Percentiles rank a stretch among this genome's conserved stretches.
These are phyloP conservation scores for Zoysia pacifica DNA, from an alignment of 176 grass and related monocot genomes.

Conservation along the genomic window DNA sequence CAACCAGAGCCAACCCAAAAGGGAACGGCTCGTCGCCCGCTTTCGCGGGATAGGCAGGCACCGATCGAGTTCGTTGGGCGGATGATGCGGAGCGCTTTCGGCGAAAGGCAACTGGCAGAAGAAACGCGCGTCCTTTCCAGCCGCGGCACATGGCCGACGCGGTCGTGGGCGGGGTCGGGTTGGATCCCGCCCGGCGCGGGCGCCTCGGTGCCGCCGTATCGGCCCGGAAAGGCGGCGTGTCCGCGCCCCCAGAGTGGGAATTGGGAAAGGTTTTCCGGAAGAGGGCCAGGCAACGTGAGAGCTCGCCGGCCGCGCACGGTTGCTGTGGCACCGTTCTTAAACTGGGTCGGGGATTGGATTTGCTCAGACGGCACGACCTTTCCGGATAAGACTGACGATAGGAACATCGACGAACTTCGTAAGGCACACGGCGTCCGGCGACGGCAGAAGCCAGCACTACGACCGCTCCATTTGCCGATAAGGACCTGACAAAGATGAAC, in stretches of 20 bases:
- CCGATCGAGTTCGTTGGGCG: too few relatives aligned
- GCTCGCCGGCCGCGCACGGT: neutral
- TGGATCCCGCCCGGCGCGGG: neutral
- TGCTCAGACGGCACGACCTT: neutral
- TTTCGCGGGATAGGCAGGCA: too few relatives aligned
- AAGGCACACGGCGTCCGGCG: too few relatives aligned
- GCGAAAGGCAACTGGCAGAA: too few relatives aligned
- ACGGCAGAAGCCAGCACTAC: neutral
- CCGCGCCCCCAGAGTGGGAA: conserved; percentile 5
- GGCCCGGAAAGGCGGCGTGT: conserved; percentile 30
- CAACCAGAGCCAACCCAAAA: too few relatives aligned
- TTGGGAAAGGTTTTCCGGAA: neutral
- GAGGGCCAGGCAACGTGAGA: neutral
- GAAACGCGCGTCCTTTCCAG: conserved; percentile 7
- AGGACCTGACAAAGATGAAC: neutral
- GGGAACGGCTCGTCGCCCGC: too few relatives aligned
- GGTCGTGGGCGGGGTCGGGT: too few relatives aligned
- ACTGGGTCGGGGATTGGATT: neutral
- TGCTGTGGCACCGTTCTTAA: neutral
- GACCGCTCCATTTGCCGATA: neutral
- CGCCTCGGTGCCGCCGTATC: neutral
- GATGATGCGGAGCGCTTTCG: too few relatives aligned
- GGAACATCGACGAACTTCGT: neutral
- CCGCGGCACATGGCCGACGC: conserved; percentile 25
- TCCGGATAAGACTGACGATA: neutral